A percentile compares a stretch with the other conserved stretches of the same genome.
Evolutionary conservation across 352 stramenopile genomes (phyloP).

Genomic region (Phytophthora cajani): DNA sequence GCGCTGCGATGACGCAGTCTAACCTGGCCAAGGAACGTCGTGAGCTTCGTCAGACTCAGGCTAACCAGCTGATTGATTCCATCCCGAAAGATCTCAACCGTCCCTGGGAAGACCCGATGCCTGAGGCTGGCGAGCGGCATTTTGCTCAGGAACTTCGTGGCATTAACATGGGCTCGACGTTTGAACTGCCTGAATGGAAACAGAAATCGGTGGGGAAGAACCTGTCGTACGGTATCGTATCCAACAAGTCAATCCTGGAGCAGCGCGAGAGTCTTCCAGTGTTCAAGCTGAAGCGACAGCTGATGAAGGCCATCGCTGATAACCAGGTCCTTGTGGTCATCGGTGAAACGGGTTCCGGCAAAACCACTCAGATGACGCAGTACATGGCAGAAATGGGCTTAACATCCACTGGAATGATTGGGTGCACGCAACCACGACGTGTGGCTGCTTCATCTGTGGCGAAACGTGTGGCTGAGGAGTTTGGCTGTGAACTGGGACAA

Average conservation of each 20-base stretch:
- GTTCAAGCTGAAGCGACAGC: slow-evolving; percentile 95
- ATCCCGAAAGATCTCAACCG: slow-evolving; percentile 99
- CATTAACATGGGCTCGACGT: slow-evolving; percentile 91
- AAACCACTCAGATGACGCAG: slow-evolving; percentile 99
- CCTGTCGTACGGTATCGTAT: slow-evolving; percentile 97
- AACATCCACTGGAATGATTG: slow-evolving; percentile 96
- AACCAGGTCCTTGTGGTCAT: slow-evolving; percentile 99
- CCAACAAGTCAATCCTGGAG: slow-evolving; percentile 95
- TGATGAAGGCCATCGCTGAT: slow-evolving; percentile 94
- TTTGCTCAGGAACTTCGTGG: slow-evolving; percentile 96
- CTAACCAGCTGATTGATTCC: slow-evolving; percentile 95
- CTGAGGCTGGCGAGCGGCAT: slow-evolving; percentile 96
- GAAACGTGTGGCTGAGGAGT: slow-evolving; percentile 97
- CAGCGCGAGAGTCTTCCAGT: slow-evolving; percentile 97
- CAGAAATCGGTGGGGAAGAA: slow-evolving; percentile 97
- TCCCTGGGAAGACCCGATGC: slow-evolving; percentile 98
- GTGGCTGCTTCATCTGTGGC: slow-evolving; percentile 98
- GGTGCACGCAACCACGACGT: slow-evolving; percentile 98
- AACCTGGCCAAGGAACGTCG: slow-evolving; percentile 97
- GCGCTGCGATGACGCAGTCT: slow-evolving; percentile 97
- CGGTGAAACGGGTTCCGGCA: slow-evolving; percentile 98
- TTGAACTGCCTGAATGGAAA: slow-evolving; percentile 97
- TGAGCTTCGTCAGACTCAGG: slow-evolving; percentile 97
- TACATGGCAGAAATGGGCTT: slow-evolving; percentile 99
- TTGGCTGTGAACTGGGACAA: slow-evolving; percentile 93